phyloP scores from a whole-genome alignment of 164 flowering plant species.

The Santalum album region DNA sequence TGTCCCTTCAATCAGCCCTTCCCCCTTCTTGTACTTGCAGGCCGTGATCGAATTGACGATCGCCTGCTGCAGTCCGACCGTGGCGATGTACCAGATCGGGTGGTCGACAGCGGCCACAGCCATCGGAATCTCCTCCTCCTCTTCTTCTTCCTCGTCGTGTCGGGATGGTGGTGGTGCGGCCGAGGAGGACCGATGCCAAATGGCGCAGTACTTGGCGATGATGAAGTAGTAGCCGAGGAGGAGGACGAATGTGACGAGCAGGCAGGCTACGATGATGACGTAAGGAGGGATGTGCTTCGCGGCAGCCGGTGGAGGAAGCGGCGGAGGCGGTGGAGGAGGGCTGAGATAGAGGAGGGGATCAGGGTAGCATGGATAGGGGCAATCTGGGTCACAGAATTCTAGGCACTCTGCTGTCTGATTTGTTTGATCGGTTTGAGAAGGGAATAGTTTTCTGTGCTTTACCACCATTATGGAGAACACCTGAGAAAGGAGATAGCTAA shows the following conservation, averaged over 20 bases:
- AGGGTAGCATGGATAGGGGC: background rate
- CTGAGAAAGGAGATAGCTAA: background rate
- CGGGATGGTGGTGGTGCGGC: background rate
- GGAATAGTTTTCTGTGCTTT: background rate
- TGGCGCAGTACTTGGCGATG: slow-evolving; percentile 17
- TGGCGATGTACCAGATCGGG: slow-evolving; percentile 44
- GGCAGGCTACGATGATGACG: slow-evolving; percentile 18
- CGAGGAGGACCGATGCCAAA: slow-evolving; percentile 3
- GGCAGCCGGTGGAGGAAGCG: background rate
- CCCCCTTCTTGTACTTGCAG: slow-evolving; percentile 30
- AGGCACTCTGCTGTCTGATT: background rate
- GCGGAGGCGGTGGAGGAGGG: background rate
- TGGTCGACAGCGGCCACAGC: slow-evolving; percentile 17
- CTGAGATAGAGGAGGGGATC: background rate
- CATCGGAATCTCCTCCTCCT: slow-evolving; percentile 19
- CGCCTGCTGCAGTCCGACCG: slow-evolving; percentile 35
- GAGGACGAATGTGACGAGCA: slow-evolving; percentile 26
- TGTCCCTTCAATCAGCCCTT: slow-evolving; percentile 43
- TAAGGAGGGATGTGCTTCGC: slow-evolving; percentile 14
- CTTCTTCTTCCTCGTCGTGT: slow-evolving; percentile 15
- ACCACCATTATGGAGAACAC: background rate
- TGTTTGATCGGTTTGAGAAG: background rate
- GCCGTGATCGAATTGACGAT: slow-evolving; percentile 35
- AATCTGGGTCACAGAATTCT: background rate
- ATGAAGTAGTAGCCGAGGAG: slow-evolving; percentile 27